Evolutionary conservation across 306 rosid genomes (phyloP), one percentile per base, ranked within the genome.

Genomic region (Begonia peltatifolia): DNA sequence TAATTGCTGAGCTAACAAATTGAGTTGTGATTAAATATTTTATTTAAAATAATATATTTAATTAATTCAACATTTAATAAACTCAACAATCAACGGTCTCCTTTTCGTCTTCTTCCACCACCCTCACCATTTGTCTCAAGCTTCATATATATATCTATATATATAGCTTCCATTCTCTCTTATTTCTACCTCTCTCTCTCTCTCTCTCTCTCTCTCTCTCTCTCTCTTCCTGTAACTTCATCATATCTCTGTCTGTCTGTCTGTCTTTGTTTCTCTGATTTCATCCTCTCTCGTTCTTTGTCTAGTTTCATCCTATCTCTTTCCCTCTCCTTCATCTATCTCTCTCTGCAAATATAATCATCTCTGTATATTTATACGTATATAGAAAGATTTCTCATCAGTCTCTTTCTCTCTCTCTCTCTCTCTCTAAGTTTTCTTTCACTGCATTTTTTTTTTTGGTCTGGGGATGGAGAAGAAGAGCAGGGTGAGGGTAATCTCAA

Each of bases 401-500:
- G 35, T 25, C 4, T 25, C 42, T n/a, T 12, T 35, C 25, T 9
- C 14, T 11, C 5, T 23, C 30, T 16, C 13, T 12, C 14, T 35
- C 41, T 6, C 14, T 17, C 53, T 23, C 12, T 16, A 4, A 30
- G 14, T 55, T 43, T 25, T 42, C 56, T 50, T 11, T 12, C 9
- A 30, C 38, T 30, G 38, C 38, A 30, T 59, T 36, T 11, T 12
- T 16, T 13, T 1, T 17, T 17, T 17, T 5, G 12, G 1, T 42
- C 41, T 10, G 12, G 63, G 59, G 76, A 43, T 67, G 8, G 46
- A n/a, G 14, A 15, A 13, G 6, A 23, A 18, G 35, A 56, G 13
- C 25, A 64, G 68, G 44, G 93, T 83, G 46, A 69, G 11, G 2
- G 11, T 62, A 0, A 54, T 44, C 44, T 75, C 93, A 0, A 61